Base-by-base conservation (phyloP, 1,284 basidiomycete genomes). In the Fomitopsis schrenkii region DNA sequence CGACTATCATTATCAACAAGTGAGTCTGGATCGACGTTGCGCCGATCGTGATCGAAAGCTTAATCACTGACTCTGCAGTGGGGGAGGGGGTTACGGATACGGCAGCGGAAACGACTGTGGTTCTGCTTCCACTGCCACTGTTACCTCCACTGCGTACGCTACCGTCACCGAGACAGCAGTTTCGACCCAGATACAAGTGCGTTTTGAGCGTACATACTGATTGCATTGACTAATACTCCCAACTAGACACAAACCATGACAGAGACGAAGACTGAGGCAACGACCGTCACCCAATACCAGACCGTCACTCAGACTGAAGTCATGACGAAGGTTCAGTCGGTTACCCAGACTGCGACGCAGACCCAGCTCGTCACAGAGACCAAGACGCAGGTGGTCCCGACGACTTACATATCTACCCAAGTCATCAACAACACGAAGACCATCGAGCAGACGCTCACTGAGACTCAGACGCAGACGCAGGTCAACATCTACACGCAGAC, bases 381-480 rank as follows among this genome's bases (percentile, higher is more conserved):
- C 3, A 84, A 83, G 14, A 77, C 82, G 30, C 72, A 82, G 70
- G 72, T 83, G 36, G 75, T 84, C 40, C 85, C 84, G 55, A 88
- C 87, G 38, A 88, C 86, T 52, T 87, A 80, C 79, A 79, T 86
- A 22, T 87, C 86, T 12, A 88, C 87, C 22, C 81, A 87, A 72
- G 75, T 82, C 69, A 79, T 86, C 66, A 83, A 88, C 75, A 74
- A 82, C 67, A 72, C 71, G 42, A 62, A 66, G 65, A 73, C 70
- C 35, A 66, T 72, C 64, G 69, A 70, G 64, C 67, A 70, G 58
- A 72, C 72, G n/a, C 46, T 66, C 48, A 66, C 70, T 30, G 60
- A 64, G 59, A 70, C 66, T 14, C 50, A 59, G 57, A 67, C 66
- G 33, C 66, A 64, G 60, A 63, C 66, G 45, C 68, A 65, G 61